These are phyloP conservation scores for Scedosporium boydii DNA, from an alignment of 2,329 filamentous ascomycete genomes.

Conservation along the genomic window DNA sequence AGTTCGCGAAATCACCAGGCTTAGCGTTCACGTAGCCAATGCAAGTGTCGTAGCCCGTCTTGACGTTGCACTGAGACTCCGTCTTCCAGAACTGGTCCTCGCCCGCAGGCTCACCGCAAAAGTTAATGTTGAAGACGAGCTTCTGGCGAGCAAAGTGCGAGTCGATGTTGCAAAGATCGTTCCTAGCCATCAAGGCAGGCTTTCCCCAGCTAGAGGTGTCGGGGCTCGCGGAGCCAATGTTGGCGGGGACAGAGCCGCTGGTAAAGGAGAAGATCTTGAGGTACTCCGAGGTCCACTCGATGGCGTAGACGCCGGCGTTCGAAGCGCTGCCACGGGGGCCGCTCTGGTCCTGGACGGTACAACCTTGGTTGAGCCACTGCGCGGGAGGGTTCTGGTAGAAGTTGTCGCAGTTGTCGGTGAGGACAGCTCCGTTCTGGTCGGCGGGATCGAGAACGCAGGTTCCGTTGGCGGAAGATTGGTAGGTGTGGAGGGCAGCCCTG, in stretches of 20 bases:
- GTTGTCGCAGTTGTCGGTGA: slow-evolving; percentile 31
- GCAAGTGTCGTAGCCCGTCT: slow-evolving; percentile 20
- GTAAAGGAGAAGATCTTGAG: slow-evolving; percentile 33
- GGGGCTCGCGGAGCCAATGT: slow-evolving; percentile 35
- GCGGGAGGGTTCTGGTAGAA: slow-evolving; percentile 19
- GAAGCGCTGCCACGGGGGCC: slow-evolving; percentile 25
- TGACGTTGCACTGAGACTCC: slow-evolving; percentile 13
- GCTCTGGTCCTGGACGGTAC: slow-evolving; percentile 26
- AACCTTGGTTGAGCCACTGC: slow-evolving; percentile 30
- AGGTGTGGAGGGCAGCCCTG: slow-evolving; percentile 50
- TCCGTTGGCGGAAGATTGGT: slow-evolving; percentile 18
- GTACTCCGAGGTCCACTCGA: slow-evolving; percentile 30
- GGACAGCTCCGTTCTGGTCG: slow-evolving; percentile 20
- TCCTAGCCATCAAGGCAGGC: slow-evolving; percentile 53
- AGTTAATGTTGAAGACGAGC: slow-evolving; percentile 64
- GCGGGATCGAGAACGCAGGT: slow-evolving; percentile 22
- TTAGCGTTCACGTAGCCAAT: slow-evolving; percentile 25
- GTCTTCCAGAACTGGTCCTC: slow-evolving; percentile 17
- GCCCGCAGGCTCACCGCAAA: slow-evolving; percentile 64
- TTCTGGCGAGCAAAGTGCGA: slow-evolving; percentile 55
- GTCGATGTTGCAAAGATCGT: slow-evolving; percentile 51
- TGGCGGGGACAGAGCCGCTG: slow-evolving; percentile 18
- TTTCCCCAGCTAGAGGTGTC: slow-evolving; percentile 55
- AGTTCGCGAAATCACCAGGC: slow-evolving; percentile 25
- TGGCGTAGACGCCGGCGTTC: slow-evolving; percentile 27